Evolutionary conservation across 2,329 filamentous ascomycete genomes (phyloP).

Genomic region (Scopulariopsis brevicaulis): DNA sequence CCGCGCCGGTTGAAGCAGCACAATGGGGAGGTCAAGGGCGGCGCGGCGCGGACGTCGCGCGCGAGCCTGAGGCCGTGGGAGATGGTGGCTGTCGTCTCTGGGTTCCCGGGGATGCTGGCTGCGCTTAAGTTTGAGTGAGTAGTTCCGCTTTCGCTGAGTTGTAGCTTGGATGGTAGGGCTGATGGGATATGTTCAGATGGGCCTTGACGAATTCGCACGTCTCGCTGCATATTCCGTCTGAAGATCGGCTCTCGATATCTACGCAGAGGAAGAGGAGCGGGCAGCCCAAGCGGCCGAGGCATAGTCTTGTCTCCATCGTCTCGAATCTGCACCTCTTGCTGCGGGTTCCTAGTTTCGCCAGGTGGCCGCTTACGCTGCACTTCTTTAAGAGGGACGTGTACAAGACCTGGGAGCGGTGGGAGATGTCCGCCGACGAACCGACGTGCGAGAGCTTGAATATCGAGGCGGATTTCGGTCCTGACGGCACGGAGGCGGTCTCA

Average conservation of each 20-base stretch:
- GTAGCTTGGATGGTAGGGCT: no score
- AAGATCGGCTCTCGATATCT: conserved; percentile 44
- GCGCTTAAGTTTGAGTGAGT: conserved; percentile 89
- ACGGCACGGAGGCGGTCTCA: background rate
- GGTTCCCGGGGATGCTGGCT: conserved; percentile 77
- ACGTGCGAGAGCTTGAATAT: conserved; percentile 39
- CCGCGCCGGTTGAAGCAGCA: conserved; percentile 78
- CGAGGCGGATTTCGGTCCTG: conserved; percentile 38
- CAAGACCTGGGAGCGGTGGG: conserved; percentile 53
- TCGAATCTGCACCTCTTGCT: conserved; percentile 75
- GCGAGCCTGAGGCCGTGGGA: conserved; percentile 72
- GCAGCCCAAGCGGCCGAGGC: conserved; percentile 42
- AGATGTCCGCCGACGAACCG: conserved; percentile 31
- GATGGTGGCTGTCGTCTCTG: conserved; percentile 76
- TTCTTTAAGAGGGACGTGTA: conserved; percentile 68
- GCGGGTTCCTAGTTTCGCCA: conserved; percentile 64
- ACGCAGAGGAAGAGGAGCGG: conserved; percentile 39
- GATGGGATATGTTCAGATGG: conserved; percentile 47
- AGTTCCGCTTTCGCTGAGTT: background rate
- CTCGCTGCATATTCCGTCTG: conserved; percentile 63
- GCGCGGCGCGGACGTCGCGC: conserved; percentile 65
- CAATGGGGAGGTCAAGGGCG: conserved; percentile 75
- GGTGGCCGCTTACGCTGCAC: conserved; percentile 72
- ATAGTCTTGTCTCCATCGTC: conserved; percentile 56
- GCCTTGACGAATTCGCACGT: conserved; percentile 79